phyloP scores from a whole-genome alignment of 345 rosid genomes.

The Mangifera indica region DNA sequence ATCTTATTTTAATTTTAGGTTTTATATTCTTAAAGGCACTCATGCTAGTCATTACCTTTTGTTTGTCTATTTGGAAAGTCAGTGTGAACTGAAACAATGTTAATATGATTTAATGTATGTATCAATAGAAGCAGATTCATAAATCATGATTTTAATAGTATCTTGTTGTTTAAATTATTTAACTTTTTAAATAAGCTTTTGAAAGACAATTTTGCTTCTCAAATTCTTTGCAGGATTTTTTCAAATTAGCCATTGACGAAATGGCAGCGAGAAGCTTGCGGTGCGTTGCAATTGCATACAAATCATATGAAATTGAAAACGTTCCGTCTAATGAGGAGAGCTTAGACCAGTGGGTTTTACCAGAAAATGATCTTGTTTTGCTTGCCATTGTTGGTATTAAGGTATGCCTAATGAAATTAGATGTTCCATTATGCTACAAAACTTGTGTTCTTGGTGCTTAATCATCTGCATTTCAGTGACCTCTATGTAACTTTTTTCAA shows the following conservation, averaged over 20 bases:
- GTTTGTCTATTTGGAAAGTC: background rate
- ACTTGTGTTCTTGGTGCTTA: background rate
- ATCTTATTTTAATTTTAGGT: no score
- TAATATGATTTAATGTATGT: constrained; percentile 1
- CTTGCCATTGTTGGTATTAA: constrained; percentile 93
- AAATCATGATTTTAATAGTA: background rate
- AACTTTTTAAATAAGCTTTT: background rate
- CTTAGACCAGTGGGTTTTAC: constrained; percentile 70
- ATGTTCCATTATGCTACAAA: background rate
- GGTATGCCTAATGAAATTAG: constrained; percentile 42
- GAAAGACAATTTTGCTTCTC: background rate
- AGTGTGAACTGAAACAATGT: background rate
- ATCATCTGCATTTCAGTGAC: background rate
- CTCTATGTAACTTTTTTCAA: no score
- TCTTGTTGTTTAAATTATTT: background rate
- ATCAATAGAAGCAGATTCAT: background rate
- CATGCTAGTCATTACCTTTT: background rate
- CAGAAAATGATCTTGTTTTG: constrained; percentile 88
- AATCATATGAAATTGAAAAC: constrained; percentile 55
- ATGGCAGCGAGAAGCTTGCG: constrained; percentile 94
- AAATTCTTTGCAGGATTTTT: constrained; percentile 51
- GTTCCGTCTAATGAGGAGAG: constrained; percentile 64
- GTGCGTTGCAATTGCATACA: constrained; percentile 93
- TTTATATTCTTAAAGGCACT: background rate
- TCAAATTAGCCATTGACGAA: constrained; percentile 66